Conservation (phyloP, 106 monocot species). For the Posidonia australis region DNA sequence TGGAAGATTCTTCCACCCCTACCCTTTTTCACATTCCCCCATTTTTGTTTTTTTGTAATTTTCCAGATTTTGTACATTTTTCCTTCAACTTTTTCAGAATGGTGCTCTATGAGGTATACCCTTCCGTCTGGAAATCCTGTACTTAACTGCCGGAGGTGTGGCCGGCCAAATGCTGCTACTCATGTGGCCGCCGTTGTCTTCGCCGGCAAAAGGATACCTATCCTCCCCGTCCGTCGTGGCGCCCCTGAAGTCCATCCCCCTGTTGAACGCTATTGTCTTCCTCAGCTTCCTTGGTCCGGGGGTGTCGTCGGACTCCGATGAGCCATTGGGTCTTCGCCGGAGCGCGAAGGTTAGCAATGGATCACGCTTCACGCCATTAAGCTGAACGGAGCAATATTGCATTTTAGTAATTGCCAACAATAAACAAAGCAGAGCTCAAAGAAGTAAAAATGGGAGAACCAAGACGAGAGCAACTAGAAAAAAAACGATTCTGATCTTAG, state of each 20-base stretch:
- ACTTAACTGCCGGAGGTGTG: constrained; percentile 54
- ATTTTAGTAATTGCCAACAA: constrained; percentile 1
- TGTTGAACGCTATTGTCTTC: constrained; percentile 8
- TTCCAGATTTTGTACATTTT: not conserved
- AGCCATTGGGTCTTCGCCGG: constrained; percentile 21
- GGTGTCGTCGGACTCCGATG: constrained; percentile 42
- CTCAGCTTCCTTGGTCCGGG: constrained; percentile 34
- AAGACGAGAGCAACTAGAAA: not conserved
- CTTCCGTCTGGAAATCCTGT: constrained; percentile 62
- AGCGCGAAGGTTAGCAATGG: constrained; percentile 50
- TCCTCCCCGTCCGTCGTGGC: not conserved
- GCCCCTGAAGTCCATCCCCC: constrained; percentile 1
- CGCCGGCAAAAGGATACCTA: not conserved
- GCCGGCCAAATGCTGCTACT: constrained; percentile 43
- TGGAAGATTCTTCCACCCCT: too few relatives aligned
- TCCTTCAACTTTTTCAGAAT: constrained; percentile 8
- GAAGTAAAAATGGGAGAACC: not conserved
- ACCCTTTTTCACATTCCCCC: too few relatives aligned
- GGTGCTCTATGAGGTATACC: constrained; percentile 76
- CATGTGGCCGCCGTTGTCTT: not conserved
- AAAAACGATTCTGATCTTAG: not conserved
- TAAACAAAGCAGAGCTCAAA: not conserved
- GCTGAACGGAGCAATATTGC: constrained; percentile 25
- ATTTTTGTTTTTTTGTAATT: too few relatives aligned
- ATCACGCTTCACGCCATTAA: constrained; percentile 67